Percentiles rank a stretch among this genome's conserved stretches.
phyloP scores from a whole-genome alignment of 306 rosid genomes.

The Corylus avellana region DNA sequence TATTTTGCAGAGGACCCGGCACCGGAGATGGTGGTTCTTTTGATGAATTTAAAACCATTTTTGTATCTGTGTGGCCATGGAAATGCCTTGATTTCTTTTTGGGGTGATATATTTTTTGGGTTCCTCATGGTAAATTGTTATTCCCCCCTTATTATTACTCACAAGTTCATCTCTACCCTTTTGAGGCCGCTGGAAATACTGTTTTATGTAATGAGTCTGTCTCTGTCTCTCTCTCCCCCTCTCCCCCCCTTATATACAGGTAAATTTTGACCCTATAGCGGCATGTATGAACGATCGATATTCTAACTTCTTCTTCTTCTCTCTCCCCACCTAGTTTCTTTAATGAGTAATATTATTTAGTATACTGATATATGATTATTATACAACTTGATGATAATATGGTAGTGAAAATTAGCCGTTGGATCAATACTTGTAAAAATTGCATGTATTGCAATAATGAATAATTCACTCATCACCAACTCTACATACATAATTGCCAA shows the following conservation, averaged over 20 bases:
- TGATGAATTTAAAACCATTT: slow-evolving; percentile 34
- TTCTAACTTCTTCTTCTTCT: too few species aligned
- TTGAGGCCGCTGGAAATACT: neutral
- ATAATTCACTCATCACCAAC: too few species aligned
- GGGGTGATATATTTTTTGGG: neutral
- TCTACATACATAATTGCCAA: too few species aligned
- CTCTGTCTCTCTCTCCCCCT: neutral
- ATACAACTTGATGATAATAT: too few species aligned
- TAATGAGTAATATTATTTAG: too few species aligned
- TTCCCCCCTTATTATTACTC: neutral
- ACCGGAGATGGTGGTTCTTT: slow-evolving; percentile 70
- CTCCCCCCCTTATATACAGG: neutral
- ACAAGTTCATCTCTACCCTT: neutral
- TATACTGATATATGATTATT: too few species aligned
- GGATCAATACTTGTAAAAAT: too few species aligned
- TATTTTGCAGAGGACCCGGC: slow-evolving; percentile 52
- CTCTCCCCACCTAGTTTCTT: neutral
- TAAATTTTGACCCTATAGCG: neutral
- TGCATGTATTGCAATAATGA: too few species aligned
- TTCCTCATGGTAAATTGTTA: neutral
- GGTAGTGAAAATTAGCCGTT: too few species aligned
- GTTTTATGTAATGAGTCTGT: neutral
- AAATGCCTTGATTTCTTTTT: slow-evolving; percentile 4
- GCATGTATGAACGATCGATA: neutral
- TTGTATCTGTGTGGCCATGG: slow-evolving; percentile 17